Base-by-base conservation (phyloP, 495 filamentous ascomycete genomes). In the Chaetomidium leptoderma region DNA sequence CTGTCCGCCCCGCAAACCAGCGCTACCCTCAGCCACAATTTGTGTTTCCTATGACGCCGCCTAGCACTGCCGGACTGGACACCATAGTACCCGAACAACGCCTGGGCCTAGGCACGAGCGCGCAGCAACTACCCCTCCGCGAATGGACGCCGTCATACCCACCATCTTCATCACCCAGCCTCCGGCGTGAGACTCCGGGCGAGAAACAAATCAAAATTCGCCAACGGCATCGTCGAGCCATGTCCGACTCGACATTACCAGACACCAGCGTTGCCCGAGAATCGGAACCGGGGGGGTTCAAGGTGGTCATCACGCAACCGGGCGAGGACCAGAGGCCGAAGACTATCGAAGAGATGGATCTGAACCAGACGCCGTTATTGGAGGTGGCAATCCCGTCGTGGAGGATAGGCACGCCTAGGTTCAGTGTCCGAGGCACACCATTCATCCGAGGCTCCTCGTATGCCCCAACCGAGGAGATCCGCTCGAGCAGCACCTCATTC, bases 321-420 rank as follows among this genome's bases (percentile, higher is more conserved):
- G 80, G 83, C 26, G 74, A 76, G 62, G 82, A 74, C 61, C 58
- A 63, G 42, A 70, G 78, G 29, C 83, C 89, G 9, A 88, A 83
- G 65, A 87, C 88, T 16, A 76, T 83, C n/a, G 84, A 88, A 61
- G 80, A 83, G 27, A 50, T 76, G 39, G 67, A 72, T 39, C 43
- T 62, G 45, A 59, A 65, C 72, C 58, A 69, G 65, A 69, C 79
- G 37, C 84, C 84, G 17, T 72, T 85, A 37, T 70, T 96, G 46
- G 84, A 95, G 60, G 80, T 92, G 35, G 81, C 87, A 8, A 95
- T 97, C 55, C 91, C 93, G 39, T 86, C 89, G 59, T 95, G 95
- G 75, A 84, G 86, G 53, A 77, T 97, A 53, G 91, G 90, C 4
- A 87, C 88, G 4, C 88, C 91, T 10, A 83, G 84, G 44, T 96